Percentiles rank a stretch among this genome's conserved stretches.
These are phyloP conservation scores for Exserohilum rostratum DNA, from an alignment of 2,329 filamentous ascomycete genomes.

Conservation along the genomic window DNA sequence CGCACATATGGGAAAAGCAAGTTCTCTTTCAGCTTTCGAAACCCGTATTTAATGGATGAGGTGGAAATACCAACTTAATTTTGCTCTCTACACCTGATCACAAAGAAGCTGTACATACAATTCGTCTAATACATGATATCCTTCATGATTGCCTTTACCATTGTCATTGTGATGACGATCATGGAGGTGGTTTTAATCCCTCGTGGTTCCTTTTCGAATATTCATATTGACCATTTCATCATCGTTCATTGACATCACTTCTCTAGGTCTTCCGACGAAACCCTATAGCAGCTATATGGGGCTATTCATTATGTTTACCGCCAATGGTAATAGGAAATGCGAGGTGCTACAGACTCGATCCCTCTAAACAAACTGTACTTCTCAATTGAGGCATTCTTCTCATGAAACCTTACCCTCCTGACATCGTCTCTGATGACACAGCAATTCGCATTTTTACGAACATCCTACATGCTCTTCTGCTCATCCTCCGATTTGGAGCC, in stretches of 20 bases:
- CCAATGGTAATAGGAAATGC: constrained; percentile 40
- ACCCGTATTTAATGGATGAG: too few species aligned
- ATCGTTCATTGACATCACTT: too few species aligned
- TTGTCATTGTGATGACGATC: constrained; percentile 54
- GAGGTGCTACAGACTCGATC: constrained; percentile 51
- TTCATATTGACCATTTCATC: too few species aligned
- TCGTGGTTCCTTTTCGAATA: too few species aligned
- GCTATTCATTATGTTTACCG: constrained; percentile 42
- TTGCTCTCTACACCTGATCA: constrained; percentile 53
- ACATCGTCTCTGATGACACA: not conserved
- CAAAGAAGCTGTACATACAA: constrained; percentile 42
- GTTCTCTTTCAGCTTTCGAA: too few species aligned
- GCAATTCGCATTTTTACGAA: constrained; percentile 51
- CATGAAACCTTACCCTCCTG: too few species aligned
- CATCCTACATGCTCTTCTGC: constrained; percentile 50
- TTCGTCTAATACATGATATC: constrained; percentile 53
- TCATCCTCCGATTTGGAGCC: constrained; percentile 53
- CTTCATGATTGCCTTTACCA: constrained; percentile 52
- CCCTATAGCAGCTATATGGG: constrained; percentile 55
- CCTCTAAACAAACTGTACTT: constrained; percentile 55
- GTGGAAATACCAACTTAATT: constrained; percentile 58
- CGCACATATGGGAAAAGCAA: too few species aligned
- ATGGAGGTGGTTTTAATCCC: not conserved
- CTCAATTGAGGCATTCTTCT: constrained; percentile 51
- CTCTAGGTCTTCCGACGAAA: constrained; percentile 53